Base-by-base conservation (phyloP, 768 basidiomycete genomes). In the Boletus sp. region DNA sequence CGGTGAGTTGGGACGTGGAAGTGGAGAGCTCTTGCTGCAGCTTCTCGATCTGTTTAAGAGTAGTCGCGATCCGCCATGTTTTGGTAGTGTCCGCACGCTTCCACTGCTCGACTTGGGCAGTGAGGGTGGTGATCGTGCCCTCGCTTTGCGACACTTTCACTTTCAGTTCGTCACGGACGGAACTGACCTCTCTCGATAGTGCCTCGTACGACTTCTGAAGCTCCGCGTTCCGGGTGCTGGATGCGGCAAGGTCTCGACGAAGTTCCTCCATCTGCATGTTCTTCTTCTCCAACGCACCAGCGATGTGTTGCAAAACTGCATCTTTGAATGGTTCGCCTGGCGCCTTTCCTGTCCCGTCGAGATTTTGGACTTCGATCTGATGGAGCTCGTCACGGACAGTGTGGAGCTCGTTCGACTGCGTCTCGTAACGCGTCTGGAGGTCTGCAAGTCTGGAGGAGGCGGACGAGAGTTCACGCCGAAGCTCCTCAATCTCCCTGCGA, bases 171-270 rank as follows among this genome's bases (percentile, higher is more conserved):
- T 54, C 52, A 14, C 14, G 41, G 27, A 27, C 6, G 1, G 23
- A 5, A 13, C 45, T 34, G 41, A 47, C 7, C 21, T 51, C 42
- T 19, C 19, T 45, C 9, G 53, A 54, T 21, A 47, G 1, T 10
- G 13, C 34, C n/a, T 57, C 57, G 14, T 37, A 38, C 21, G 15
- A 47, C n/a, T 27, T 54, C 32, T 54, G 49, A 25, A 59, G 45
- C 32, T 54, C 52, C 1, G 21, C 25, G 8, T 54, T 43, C 41
- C 41, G 52, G 33, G 56, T 40, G n/a, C 46, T 54, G 15, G 45
- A 29, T 2, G 5, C n/a, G 1, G 14, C 19, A 13, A 59, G 38
- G 25, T 44, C 41, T n/a, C 5, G 33, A 37, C 53, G 46, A 48
- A 59, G 53, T 25, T 38, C 38, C n/a, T 27, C 37, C 23, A 58